Evolutionary conservation across 2,329 filamentous ascomycete genomes (phyloP).

Genomic region (Xylariaceae sp.): DNA sequence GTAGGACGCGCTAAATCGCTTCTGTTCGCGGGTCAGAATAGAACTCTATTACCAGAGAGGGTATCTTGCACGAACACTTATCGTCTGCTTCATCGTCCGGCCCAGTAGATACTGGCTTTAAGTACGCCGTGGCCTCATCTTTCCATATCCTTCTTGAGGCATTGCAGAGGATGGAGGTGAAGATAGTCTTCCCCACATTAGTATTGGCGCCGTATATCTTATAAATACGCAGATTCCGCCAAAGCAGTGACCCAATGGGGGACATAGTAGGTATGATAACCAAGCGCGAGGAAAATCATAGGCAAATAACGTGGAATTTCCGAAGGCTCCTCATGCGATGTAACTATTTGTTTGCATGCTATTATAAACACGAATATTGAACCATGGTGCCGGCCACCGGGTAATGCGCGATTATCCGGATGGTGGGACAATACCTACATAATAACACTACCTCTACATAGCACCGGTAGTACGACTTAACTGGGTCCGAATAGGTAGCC

Average conservation of each 20-base stretch:
- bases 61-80: conserved; percentile 52
- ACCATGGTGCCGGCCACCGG: background rate
- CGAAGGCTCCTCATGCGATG: background rate
- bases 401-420: conserved; percentile 19
- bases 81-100: conserved; percentile 72
- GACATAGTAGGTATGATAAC: conserved; percentile 40
- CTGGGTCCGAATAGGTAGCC: background rate
- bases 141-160: conserved; percentile 57
- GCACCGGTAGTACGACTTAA: background rate
- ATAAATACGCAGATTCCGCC: conserved; percentile 70
- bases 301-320: background rate
- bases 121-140: conserved; percentile 62
- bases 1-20: background rate
- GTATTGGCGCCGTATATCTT: conserved; percentile 87
- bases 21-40: conserved; percentile 5
- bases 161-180: conserved; percentile 74
- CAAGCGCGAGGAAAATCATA: background rate
- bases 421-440: background rate
- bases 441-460: no score
- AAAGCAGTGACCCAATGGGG: conserved; percentile 66
- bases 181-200: conserved; percentile 82
- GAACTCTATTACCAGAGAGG: background rate
- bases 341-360: background rate
- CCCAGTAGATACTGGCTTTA: conserved; percentile 86
- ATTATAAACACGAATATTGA: background rate